Percentiles rank a stretch among this genome's conserved stretches.
Evolutionary conservation across 352 stramenopile species (phyloP).

Genomic region (Hyaloperonospora arabidopsidis): DNA sequence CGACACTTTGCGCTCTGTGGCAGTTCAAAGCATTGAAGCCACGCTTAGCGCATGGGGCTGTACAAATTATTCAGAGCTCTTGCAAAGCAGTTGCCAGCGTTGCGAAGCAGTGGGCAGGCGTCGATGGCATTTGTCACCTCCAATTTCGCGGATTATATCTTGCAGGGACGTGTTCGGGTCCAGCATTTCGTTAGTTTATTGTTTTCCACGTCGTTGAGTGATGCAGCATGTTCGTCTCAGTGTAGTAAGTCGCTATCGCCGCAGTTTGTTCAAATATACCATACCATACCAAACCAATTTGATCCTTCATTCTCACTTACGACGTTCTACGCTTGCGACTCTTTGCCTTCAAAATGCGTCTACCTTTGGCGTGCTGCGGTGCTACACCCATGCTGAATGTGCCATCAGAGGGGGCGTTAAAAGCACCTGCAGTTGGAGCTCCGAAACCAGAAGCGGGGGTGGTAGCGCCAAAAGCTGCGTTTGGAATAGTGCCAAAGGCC

Average conservation of each 20-base stretch:
- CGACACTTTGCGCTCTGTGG: constrained; percentile 64
- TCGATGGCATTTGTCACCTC: too few species aligned
- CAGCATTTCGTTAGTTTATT: too few species aligned
- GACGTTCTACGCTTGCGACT: constrained; percentile 25
- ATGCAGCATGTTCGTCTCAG: too few species aligned
- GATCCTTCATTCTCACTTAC: constrained; percentile 36
- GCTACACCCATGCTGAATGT: constrained; percentile 65
- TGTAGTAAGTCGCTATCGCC: constrained; percentile 4
- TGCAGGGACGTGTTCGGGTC: too few species aligned
- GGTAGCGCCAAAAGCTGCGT: constrained; percentile 20
- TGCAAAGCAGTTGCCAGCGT: too few species aligned
- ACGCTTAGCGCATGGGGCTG: constrained; percentile 15
- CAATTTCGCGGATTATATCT: too few species aligned
- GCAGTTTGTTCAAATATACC: constrained; percentile 18
- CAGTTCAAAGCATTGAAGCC: constrained; percentile 37
- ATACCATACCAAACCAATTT: constrained; percentile 28
- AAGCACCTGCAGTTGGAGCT: constrained; percentile 25
- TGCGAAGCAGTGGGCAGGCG: too few species aligned
- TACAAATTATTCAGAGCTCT: too few species aligned
- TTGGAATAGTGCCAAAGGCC: constrained; percentile 18
- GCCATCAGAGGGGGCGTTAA: constrained; percentile 32
- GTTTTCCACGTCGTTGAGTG: too few species aligned
- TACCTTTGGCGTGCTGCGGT: constrained; percentile 38
- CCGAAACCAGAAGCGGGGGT: constrained; percentile 27
- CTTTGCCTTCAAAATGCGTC: constrained; percentile 58